Evolutionary conservation across 1,284 basidiomycete genomes (phyloP), one percentile per base, ranked within the genome.

Genomic region (Puccinia coronata): DNA sequence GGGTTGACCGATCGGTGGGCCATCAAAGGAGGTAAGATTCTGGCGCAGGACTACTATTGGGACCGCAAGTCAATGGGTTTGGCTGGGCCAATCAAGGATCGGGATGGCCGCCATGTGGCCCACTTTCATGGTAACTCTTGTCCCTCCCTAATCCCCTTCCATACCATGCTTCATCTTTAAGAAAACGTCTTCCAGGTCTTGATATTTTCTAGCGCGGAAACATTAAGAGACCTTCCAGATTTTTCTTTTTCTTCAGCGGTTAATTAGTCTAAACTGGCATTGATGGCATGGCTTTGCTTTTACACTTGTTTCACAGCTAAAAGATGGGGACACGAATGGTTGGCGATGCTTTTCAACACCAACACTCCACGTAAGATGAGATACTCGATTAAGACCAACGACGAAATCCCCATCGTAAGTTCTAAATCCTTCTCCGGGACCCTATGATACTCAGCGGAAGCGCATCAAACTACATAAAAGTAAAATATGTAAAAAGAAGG

Each of bases 111-210:
- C 1, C 39, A 16, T 49, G 67, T 70, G 25, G 67, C 67, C 25
- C 67, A 70, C 25, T 70, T 70, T 43, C 67, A 51, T 70, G 67
- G 67, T 70, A 49, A n/a, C n/a, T n/a, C n/a, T n/a, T n/a, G n/a
- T n/a, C n/a, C 11, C 14, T 63, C 8, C 28, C n/a, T 11, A 63
- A 11, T 6, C 3, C 25, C 34, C 6, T 25, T 14, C n/a, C n/a
- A n/a, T n/a, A n/a, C n/a, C n/a, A n/a, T n/a, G n/a, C n/a, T n/a
- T n/a, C n/a, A n/a, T n/a, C n/a, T n/a, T n/a, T n/a, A n/a, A n/a
- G n/a, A n/a, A n/a, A n/a, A n/a, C n/a, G n/a, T n/a, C n/a, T n/a
- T n/a, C n/a, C n/a, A n/a, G n/a, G n/a, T n/a, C n/a, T n/a, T n/a
- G n/a, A n/a, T n/a, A n/a, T n/a, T n/a, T n/a, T n/a, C n/a, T n/a